These are phyloP conservation scores for Termitomyces sp. DNA, from an alignment of 768 basidiomycete species.

Conservation along the genomic window DNA sequence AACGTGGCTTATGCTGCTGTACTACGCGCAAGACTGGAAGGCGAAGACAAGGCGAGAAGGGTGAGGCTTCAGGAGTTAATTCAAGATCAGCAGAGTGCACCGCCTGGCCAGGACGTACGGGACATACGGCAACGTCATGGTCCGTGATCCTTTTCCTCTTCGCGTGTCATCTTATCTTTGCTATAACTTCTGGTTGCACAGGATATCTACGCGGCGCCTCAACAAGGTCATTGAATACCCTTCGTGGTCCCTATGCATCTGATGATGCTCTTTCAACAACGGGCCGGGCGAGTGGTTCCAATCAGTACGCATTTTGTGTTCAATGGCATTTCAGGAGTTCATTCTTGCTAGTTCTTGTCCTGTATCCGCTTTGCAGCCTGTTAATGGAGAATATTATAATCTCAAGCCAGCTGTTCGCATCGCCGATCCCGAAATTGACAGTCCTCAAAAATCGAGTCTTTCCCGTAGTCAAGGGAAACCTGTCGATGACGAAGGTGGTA, in stretches of 20 bases:
- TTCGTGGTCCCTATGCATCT: conserved; percentile 20
- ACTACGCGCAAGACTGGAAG: conserved; percentile 47
- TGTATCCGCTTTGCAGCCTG: conserved; percentile 15
- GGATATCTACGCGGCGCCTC: conserved; percentile 17
- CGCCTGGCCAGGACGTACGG: conserved; percentile 34
- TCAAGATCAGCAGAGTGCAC: conserved; percentile 30
- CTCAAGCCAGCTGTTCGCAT: conserved; percentile 21
- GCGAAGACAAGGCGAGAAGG: conserved; percentile 28
- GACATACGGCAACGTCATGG: conserved; percentile 40
- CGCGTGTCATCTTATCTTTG: conserved; percentile 19
- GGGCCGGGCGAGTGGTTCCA: conserved; percentile 3
- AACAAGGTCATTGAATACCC: conserved; percentile 13
- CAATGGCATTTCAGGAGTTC: not conserved
- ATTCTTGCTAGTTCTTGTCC: not conserved
- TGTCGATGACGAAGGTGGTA: conserved; percentile 24
- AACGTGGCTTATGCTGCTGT: conserved; percentile 83
- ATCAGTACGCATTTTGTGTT: conserved; percentile 6
- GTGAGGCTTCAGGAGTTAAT: conserved; percentile 27
- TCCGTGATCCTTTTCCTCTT: conserved; percentile 23
- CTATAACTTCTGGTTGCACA: conserved; percentile 12
- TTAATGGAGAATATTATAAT: conserved; percentile 33
- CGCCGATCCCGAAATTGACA: conserved; percentile 11
- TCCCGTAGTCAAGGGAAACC: conserved; percentile 25
- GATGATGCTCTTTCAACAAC: conserved; percentile 11
- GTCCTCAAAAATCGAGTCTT: conserved; percentile 15